Percentiles rank a stretch among this genome's conserved stretches.
phyloP scores from a whole-genome alignment of 192 early-diverging fungal species.

The Anaeromyces robustus region DNA sequence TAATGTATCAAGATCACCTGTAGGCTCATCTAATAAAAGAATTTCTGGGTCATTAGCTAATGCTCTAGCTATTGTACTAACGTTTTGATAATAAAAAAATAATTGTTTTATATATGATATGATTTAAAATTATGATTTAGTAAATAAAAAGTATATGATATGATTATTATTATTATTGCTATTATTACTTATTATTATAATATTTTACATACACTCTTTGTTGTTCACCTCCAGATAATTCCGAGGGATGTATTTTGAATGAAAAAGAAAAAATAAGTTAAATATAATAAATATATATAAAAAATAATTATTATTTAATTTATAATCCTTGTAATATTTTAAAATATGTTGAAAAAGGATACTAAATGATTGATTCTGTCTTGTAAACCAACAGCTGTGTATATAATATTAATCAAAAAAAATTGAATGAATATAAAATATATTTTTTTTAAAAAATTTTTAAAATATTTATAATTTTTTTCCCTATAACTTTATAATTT shows the following conservation, averaged over 20 bases:
- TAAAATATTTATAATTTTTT: too few relatives aligned
- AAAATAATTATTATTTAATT: too few relatives aligned
- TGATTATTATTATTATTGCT: too few relatives aligned
- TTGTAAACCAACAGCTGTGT: constrained; percentile 11
- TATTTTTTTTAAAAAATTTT: too few relatives aligned
- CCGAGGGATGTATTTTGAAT: constrained; percentile 3
- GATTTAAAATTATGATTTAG: too few relatives aligned
- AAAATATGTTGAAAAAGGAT: neutral
- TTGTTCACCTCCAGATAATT: constrained; percentile 17
- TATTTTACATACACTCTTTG: constrained; percentile 15
- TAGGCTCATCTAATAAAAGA: neutral
- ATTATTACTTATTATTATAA: too few relatives aligned
- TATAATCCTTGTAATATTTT: too few relatives aligned
- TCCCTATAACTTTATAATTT: too few relatives aligned
- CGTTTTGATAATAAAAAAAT: neutral
- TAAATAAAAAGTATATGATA: too few relatives aligned
- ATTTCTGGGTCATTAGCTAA: constrained; percentile 2
- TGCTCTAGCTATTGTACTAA: constrained; percentile 6
- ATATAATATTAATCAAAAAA: neutral
- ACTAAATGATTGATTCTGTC: constrained; percentile 13
- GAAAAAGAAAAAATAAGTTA: too few relatives aligned
- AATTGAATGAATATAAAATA: neutral
- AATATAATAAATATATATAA: neutral
- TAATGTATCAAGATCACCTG: constrained; percentile 2
- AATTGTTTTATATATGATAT: too few relatives aligned